Conservation (phyloP, 306 rosid species). For the Alnus rubra region DNA sequence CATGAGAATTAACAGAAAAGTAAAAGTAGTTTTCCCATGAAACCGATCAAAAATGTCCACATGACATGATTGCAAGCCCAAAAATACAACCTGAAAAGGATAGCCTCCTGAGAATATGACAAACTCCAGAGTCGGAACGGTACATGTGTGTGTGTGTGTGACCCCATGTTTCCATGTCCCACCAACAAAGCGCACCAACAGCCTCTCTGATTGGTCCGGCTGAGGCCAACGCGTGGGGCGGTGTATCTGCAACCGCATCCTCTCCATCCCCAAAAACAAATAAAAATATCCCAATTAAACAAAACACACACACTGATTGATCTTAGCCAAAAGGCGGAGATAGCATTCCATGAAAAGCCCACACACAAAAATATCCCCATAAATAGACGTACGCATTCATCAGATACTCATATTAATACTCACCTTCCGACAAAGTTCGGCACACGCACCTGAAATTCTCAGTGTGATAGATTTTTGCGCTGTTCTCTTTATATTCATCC, state of each 20-base stretch:
- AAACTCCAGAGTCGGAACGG: slow-evolving; percentile 9
- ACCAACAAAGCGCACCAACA: slow-evolving; percentile 53
- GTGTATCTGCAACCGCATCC: slow-evolving; percentile 36
- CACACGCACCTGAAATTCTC: slow-evolving; percentile 23
- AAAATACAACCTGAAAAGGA: neutral
- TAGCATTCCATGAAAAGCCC: neutral
- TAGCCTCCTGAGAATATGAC: neutral
- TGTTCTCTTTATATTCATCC: neutral
- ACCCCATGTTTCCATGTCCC: slow-evolving; percentile 32
- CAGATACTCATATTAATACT: neutral
- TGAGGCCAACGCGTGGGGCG: slow-evolving; percentile 54
- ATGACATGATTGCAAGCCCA: neutral
- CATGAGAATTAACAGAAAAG: neutral
- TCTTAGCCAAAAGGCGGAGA: neutral
- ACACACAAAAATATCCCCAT: neutral
- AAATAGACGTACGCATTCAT: neutral
- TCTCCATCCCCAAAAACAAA: neutral
- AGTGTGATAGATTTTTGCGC: slow-evolving; percentile 2
- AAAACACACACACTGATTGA: neutral
- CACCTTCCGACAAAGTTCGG: slow-evolving; percentile 36
- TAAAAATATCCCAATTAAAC: neutral
- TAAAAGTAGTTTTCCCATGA: neutral
- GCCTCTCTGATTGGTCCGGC: slow-evolving; percentile 47
- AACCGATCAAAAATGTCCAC: no score
- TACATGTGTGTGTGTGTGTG: neutral